Conservation (phyloP, 2,329 filamentous ascomycete genomes). For the Chaetomiaceae sp. region DNA sequence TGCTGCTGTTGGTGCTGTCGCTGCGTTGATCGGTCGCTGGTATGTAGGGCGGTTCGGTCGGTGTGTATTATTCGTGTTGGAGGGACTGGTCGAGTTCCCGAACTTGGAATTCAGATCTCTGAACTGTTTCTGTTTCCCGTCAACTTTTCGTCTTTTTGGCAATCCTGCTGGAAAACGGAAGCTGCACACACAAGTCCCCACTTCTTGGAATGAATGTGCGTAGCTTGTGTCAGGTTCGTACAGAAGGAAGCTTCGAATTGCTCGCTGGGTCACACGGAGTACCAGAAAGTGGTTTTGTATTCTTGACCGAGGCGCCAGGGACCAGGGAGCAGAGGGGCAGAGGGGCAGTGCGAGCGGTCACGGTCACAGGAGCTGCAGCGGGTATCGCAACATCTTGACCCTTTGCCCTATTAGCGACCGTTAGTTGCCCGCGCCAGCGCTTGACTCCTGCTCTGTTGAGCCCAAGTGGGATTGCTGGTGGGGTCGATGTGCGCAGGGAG, state of each 20-base stretch:
- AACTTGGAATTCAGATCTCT: neutral
- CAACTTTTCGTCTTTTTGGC: neutral
- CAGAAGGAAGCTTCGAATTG: neutral
- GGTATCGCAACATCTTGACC: conserved; percentile 22
- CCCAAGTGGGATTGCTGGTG: conserved; percentile 19
- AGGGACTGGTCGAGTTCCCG: neutral
- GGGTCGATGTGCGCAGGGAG: no score
- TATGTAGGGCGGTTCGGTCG: no score
- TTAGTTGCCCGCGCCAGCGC: conserved; percentile 5
- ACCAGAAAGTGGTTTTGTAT: conserved; percentile 19
- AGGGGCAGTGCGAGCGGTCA: neutral
- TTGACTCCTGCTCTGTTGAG: conserved; percentile 3
- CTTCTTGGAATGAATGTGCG: conserved; percentile 2
- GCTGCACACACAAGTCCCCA: conserved; percentile 1
- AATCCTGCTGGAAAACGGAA: neutral
- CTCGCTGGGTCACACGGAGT: conserved; percentile 1
- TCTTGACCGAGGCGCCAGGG: conserved; percentile 1
- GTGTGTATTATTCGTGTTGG: neutral
- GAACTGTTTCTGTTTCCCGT: conserved; percentile 1
- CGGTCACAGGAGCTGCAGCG: conserved; percentile 19
- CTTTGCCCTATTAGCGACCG: no score
- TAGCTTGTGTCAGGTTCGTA: no score
- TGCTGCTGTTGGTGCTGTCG: no score
- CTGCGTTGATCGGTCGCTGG: neutral
- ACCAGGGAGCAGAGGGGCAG: conserved; percentile 8